Evolutionary conservation across 148 eudicot genomes (phyloP).

Genomic region (Spergularia marina): DNA sequence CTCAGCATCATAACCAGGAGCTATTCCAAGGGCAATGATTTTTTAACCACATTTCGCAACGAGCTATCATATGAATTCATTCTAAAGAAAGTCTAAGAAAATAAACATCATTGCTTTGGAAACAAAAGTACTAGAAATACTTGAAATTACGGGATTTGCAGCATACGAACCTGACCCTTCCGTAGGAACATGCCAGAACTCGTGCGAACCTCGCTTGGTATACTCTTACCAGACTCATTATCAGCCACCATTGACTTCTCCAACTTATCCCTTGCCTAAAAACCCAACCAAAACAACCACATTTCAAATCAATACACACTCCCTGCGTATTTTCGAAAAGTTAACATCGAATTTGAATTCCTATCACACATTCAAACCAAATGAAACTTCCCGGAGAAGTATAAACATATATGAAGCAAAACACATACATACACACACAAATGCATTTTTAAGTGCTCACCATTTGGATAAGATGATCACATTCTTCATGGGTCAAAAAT

Average conservation of each 20-base stretch:
- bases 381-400: no score
- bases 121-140: neutral
- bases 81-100: neutral
- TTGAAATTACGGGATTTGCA: neutral
- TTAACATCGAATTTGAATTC: no score
- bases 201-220: constrained; percentile 69
- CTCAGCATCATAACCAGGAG: neutral
- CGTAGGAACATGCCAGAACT: constrained; percentile 84
- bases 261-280: constrained; percentile 76
- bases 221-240: constrained; percentile 68
- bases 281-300: constrained; percentile 2
- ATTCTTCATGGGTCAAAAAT: constrained; percentile 70
- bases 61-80: neutral
- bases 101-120: neutral
- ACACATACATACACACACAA: neutral
- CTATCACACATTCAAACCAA: no score
- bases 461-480: constrained; percentile 85
- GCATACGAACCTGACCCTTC: constrained; percentile 60
- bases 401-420: neutral
- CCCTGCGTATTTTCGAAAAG: no score
- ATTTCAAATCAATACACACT: neutral
- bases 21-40: neutral
- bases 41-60: neutral
- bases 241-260: constrained; percentile 91
- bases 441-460: constrained; percentile 35